Evolutionary conservation across 106 monocot genomes (phyloP).

Genomic region (Dactylorhiza incarnata): DNA sequence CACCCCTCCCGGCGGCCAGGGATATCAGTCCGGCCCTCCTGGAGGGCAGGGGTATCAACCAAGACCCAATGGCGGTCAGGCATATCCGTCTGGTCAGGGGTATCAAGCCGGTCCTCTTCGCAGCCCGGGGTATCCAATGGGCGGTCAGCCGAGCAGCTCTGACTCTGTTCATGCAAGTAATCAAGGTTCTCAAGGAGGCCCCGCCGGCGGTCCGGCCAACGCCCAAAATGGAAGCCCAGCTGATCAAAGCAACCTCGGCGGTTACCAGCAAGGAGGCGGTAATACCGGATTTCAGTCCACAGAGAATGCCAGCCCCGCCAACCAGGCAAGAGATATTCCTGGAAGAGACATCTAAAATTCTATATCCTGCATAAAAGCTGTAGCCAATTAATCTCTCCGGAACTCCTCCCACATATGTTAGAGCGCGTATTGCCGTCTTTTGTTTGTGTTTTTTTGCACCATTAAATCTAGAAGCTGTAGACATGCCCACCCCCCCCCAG

Average conservation of each 20-base stretch:
- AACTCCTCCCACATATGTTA: too few relatives aligned
- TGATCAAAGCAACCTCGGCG: constrained; percentile 15
- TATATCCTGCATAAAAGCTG: too few relatives aligned
- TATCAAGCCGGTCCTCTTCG: background rate
- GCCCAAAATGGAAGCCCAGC: background rate
- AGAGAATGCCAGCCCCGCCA: background rate
- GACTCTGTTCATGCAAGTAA: constrained; percentile 10
- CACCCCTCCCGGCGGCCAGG: background rate
- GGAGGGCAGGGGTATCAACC: background rate
- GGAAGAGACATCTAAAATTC: constrained; percentile 27
- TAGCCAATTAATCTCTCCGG: too few relatives aligned
- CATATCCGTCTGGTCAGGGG: too few relatives aligned
- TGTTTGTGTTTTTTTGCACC: too few relatives aligned
- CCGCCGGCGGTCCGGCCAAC: background rate
- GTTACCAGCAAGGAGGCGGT: constrained; percentile 13
- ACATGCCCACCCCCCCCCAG: too few relatives aligned
- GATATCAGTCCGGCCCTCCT: constrained; percentile 17
- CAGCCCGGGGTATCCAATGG: constrained; percentile 17
- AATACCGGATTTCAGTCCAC: background rate
- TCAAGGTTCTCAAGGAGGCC: constrained; percentile 18
- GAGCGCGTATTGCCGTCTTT: too few relatives aligned
- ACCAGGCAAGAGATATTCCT: constrained; percentile 26
- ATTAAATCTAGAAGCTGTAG: too few relatives aligned
- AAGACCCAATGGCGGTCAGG: too few relatives aligned
- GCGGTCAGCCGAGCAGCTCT: constrained; percentile 9